Evolutionary conservation across 1,284 basidiomycete species (phyloP).

Genomic region (Microbotryum silenes-acaulis): DNA sequence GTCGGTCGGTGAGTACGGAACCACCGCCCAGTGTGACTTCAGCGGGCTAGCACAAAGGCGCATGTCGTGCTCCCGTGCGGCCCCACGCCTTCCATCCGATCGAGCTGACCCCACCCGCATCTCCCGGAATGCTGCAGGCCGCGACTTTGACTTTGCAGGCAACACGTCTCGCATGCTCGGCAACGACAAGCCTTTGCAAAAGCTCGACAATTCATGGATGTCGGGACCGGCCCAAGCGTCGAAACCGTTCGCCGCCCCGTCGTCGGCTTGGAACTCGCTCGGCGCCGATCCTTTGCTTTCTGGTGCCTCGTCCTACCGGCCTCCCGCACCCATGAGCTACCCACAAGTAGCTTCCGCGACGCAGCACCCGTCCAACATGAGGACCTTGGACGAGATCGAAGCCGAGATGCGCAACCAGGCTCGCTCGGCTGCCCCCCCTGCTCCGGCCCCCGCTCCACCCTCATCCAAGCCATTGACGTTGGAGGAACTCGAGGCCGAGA

Average conservation of each 20-base stretch:
- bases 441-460: constrained; percentile 34
- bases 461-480: constrained; percentile 55
- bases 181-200: constrained; percentile 29
- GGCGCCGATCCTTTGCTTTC: constrained; percentile 31
- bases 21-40: too few species aligned
- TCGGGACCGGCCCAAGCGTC: background rate
- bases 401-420: constrained; percentile 37
- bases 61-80: too few species aligned
- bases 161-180: constrained; percentile 39
- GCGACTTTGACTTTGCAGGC: constrained; percentile 80
- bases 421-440: constrained; percentile 15
- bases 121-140: constrained; percentile 49
- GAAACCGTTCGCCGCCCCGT: background rate
- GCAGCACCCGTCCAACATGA: constrained; percentile 22
- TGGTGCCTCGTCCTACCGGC: background rate
- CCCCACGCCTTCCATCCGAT: background rate
- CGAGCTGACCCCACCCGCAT: background rate
- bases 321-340: constrained; percentile 11
- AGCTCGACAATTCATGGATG: background rate
- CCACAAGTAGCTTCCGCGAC: constrained; percentile 21
- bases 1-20: constrained; percentile 54
- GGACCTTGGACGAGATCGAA: constrained; percentile 42
- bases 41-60: too few species aligned
- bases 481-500: constrained; percentile 90
- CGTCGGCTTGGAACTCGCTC: constrained; percentile 31